Evolutionary conservation across 2,329 filamentous ascomycete species (phyloP), one percentile per base, ranked within the genome.

Genomic region (Venturia nashicola): DNA sequence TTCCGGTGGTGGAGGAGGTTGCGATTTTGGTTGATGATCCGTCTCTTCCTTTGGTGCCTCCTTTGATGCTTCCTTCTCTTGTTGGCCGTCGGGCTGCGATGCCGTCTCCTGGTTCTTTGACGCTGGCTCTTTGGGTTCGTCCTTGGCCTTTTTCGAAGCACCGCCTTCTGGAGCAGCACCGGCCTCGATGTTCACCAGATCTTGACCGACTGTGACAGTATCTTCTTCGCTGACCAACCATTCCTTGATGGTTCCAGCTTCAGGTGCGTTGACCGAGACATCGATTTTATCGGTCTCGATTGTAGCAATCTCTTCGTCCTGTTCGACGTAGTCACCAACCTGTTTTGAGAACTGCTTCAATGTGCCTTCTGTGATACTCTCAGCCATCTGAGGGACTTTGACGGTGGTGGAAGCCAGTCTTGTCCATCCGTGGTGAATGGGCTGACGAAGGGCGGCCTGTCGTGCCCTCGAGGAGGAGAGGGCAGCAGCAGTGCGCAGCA

Each of bases 361-460:
- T 27, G 94, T 99, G 66, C 94, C 94, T 77, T 99, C 94, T 55
- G 91, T 95, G 76, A 99, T 97, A 61, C 94, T 97, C 78, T 99
- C 94, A 68, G 94, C 94, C 94, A 99, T 97, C 74, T 94, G 85
- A 42, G 94, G 94, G 69, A 97, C 94, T 79, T 97, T 93, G 76
- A 99, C 86, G 67, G 93, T 59, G 16, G 63, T 65, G 14, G 63
- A 46, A 12, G 63, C 63, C 14, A 54, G 63, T 27, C 61, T 40
- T 5, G 7, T 11, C 57, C 63, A 65, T 65, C 40, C 32, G 18
- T 42, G 42, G 9, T 59, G 27, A 20, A 43, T 39, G 44, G 34
- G 59, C n/a, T 46, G 62, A 20, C 51, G 62, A 11, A 64, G 12
- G n/a, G 48, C 54, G 9, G 36, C 9, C 18, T 40, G 27, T 14